A percentile compares a stretch with the other conserved stretches of the same genome.
Conservation (phyloP, 2,329 filamentous ascomycete species). For the Botrytis porri region DNA sequence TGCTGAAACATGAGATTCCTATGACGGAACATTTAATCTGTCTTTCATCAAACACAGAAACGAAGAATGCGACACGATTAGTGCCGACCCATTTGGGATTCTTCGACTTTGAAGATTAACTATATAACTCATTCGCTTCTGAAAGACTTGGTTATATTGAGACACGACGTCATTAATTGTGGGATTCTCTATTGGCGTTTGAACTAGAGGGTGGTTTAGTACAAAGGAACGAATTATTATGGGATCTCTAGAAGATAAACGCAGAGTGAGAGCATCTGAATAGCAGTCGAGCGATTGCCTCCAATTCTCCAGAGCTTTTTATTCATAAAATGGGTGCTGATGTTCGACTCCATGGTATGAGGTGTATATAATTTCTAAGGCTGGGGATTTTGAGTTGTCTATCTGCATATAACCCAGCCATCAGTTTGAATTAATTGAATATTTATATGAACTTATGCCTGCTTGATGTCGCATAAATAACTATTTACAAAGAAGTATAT, state of each 20-base stretch:
- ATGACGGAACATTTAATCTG: not conserved
- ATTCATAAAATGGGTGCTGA: fast-evolving
- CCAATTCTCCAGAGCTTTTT: not conserved
- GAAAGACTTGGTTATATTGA: not conserved
- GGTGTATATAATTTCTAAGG: not conserved
- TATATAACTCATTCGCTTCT: not conserved
- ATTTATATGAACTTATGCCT: too few species aligned
- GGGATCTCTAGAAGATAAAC: fast-evolving
- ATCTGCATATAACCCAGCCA: too few species aligned
- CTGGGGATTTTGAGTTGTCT: too few species aligned
- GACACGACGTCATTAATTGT: not conserved
- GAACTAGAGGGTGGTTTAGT: not conserved
- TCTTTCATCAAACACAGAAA: not conserved
- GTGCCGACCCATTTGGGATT: not conserved
- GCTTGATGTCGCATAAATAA: too few species aligned
- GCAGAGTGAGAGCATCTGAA: not conserved
- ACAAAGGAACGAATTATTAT: not conserved
- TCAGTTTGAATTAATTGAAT: too few species aligned
- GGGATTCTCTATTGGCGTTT: not conserved
- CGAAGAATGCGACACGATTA: not conserved
- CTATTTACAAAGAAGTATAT: too few species aligned
- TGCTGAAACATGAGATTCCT: not conserved
- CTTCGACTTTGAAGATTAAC: not conserved
- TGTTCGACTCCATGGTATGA: not conserved
- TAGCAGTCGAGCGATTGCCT: not conserved